Conservation (phyloP, 768 basidiomycete species). For the Tylopilus plumbeoviolaceoides region DNA sequence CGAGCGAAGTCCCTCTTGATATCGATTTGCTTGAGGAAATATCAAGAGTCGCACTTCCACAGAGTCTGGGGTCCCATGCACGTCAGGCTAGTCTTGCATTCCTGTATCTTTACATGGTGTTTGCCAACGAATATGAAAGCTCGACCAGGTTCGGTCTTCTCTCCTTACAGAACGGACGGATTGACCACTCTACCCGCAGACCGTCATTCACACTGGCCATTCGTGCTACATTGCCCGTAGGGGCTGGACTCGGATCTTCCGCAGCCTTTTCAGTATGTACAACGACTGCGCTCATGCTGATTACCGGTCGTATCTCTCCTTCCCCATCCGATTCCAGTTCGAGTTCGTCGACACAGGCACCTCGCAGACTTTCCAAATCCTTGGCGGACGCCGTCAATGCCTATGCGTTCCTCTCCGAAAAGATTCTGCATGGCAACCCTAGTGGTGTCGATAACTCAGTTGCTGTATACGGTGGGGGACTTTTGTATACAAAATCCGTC, state of each 20-base stretch:
- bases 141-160: slow-evolving; percentile 50
- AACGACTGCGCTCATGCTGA: slow-evolving; percentile 73
- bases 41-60: slow-evolving; percentile 37
- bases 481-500: slow-evolving; percentile 79
- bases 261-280: slow-evolving; percentile 92
- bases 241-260: slow-evolving; percentile 95
- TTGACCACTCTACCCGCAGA: slow-evolving; percentile 35
- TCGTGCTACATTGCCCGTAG: slow-evolving; percentile 87
- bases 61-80: slow-evolving; percentile 32
- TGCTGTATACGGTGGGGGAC: slow-evolving; percentile 86
- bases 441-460: slow-evolving; percentile 98
- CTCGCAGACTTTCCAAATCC: slow-evolving; percentile 54
- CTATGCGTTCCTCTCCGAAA: slow-evolving; percentile 94
- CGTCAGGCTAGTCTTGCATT: slow-evolving; percentile 65
- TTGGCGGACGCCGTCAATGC: slow-evolving; percentile 80
- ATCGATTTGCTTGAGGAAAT: slow-evolving; percentile 70
- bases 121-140: slow-evolving; percentile 41
- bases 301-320: slow-evolving; percentile 66
- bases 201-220: slow-evolving; percentile 76
- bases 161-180: slow-evolving; percentile 8
- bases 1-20: slow-evolving; percentile 50
- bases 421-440: slow-evolving; percentile 94
- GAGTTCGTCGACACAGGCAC: slow-evolving; percentile 32
- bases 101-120: slow-evolving; percentile 89
- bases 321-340: slow-evolving; percentile 23